Evolutionary conservation across 1,284 basidiomycete genomes (phyloP).

Genomic region (Irpex sp.): DNA sequence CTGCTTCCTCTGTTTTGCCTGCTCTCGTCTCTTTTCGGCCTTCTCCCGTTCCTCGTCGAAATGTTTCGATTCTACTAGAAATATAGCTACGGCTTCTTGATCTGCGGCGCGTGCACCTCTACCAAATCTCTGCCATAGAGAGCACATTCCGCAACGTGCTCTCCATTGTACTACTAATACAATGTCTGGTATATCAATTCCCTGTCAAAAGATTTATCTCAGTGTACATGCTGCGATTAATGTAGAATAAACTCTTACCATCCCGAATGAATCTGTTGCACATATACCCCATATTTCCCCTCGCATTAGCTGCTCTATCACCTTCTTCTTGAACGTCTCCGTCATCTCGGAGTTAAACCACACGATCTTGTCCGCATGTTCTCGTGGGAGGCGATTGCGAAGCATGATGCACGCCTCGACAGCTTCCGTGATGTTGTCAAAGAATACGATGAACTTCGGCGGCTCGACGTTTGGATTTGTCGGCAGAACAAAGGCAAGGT

Average conservation of each 20-base stretch:
- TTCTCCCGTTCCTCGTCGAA: slow-evolving; percentile 8
- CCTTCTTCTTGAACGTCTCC: slow-evolving; percentile 10
- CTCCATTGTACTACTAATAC: slow-evolving; percentile 30
- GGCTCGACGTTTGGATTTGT: background rate
- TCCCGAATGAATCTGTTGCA: slow-evolving; percentile 19
- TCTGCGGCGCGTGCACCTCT: slow-evolving; percentile 10
- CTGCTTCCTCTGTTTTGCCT: background rate
- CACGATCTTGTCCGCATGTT: slow-evolving; percentile 13
- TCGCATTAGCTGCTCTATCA: slow-evolving; percentile 12
- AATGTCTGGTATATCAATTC: slow-evolving; percentile 31
- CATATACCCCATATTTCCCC: slow-evolving; percentile 20
- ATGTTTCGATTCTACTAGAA: slow-evolving; percentile 14
- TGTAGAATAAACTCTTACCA: slow-evolving; percentile 22
- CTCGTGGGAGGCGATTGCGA: slow-evolving; percentile 7
- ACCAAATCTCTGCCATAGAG: slow-evolving; percentile 19
- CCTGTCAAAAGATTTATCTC: slow-evolving; percentile 14
- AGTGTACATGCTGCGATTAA: too few relatives aligned
- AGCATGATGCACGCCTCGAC: slow-evolving; percentile 11
- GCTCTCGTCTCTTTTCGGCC: background rate
- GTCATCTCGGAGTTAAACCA: slow-evolving; percentile 21
- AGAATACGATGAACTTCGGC: slow-evolving; percentile 28
- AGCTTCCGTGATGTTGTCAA: slow-evolving; percentile 21
- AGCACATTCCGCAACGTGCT: slow-evolving; percentile 4
- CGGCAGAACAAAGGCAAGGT: slow-evolving; percentile 7
- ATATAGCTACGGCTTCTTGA: slow-evolving; percentile 10